These are phyloP conservation scores for Wickerhamiella spandovensis DNA, from an alignment of 805 yeast species.

Conservation along the genomic window DNA sequence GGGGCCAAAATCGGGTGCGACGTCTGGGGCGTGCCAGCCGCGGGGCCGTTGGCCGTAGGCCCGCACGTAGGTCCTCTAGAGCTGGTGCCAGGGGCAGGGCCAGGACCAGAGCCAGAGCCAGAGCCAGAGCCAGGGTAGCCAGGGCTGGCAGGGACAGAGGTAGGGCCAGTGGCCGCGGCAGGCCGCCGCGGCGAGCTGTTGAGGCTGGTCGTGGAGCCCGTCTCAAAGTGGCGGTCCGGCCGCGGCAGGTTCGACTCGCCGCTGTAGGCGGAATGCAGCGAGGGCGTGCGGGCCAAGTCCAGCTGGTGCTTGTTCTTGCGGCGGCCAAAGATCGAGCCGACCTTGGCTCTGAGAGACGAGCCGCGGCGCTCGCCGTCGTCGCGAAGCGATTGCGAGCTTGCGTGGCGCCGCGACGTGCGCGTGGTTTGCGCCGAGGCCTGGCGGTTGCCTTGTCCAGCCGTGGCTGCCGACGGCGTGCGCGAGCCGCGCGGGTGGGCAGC, in stretches of 20 bases:
- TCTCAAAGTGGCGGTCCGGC: conserved; percentile 1
- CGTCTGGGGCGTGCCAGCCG: neutral
- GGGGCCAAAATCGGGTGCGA: neutral
- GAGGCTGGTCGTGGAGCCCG: conserved; percentile 4
- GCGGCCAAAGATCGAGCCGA: conserved; percentile 26
- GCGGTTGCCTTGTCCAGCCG: neutral
- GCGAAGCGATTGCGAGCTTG: neutral
- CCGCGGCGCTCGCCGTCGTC: neutral
- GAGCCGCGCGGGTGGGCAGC: neutral
- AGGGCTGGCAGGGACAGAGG: neutral
- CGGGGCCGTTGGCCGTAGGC: too few species aligned
- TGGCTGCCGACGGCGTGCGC: neutral
- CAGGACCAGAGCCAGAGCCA: neutral
- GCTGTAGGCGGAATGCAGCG: conserved; percentile 1
- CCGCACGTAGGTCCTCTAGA: too few species aligned
- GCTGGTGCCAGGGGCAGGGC: too few species aligned
- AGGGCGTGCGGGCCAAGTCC: conserved; percentile 11
- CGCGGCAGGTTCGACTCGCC: neutral
- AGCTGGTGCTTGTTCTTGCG: conserved; percentile 16
- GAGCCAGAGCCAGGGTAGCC: neutral
- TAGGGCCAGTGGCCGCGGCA: neutral
- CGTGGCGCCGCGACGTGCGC: neutral
- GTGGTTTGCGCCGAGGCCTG: neutral
- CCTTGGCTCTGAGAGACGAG: conserved; percentile 16
- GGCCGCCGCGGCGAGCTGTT: conserved; percentile 12